phyloP scores from a whole-genome alignment of 2,329 filamentous ascomycete genomes.

The Fusarium pininemorale region DNA sequence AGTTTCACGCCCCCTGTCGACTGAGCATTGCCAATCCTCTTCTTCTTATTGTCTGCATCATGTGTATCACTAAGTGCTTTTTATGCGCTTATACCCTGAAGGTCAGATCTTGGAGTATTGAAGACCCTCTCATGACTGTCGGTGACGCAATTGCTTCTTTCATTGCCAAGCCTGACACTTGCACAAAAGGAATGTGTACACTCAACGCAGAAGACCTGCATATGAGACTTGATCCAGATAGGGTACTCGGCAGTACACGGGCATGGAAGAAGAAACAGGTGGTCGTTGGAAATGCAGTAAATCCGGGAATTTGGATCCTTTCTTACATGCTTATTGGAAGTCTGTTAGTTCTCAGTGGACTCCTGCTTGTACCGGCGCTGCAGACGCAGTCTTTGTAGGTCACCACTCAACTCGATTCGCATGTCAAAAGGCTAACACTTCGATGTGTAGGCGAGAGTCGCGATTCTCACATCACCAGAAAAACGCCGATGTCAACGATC shows the following conservation, averaged over 20 bases:
- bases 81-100: background rate
- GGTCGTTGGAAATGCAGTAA: background rate
- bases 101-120: background rate
- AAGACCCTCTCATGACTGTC: background rate
- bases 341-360: background rate
- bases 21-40: background rate
- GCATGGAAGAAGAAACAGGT: background rate
- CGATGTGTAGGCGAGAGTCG: background rate
- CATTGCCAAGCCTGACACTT: background rate
- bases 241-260: accelerated
- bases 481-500: background rate
- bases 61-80: background rate
- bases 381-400: background rate
- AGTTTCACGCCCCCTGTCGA: background rate
- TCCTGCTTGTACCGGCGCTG: background rate
- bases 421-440: no score
- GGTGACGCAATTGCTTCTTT: background rate
- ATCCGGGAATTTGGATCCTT: background rate
- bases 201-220: background rate
- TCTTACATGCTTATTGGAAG: background rate
- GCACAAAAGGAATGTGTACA: background rate
- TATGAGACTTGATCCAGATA: background rate
- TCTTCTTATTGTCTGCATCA: background rate
- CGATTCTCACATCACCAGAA: background rate
- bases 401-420: background rate